These are phyloP conservation scores for Monascus purpureus DNA, from an alignment of 495 filamentous ascomycete genomes.

Conservation along the genomic window DNA sequence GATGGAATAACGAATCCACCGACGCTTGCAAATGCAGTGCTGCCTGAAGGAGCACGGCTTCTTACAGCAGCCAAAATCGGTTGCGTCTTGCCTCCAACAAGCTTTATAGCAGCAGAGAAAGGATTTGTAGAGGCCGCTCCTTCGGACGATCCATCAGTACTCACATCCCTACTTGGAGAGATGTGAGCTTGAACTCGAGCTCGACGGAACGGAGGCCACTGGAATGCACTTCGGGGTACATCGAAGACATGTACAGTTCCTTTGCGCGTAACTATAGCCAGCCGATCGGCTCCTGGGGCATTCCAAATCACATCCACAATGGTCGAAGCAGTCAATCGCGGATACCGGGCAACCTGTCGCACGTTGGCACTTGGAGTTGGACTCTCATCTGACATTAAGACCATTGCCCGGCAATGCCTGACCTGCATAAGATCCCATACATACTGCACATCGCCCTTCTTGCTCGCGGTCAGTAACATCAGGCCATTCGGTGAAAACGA, in stretches of 20 bases:
- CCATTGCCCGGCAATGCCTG: slow-evolving; percentile 26
- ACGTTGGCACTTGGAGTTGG: slow-evolving; percentile 36
- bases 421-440: slow-evolving; percentile 83
- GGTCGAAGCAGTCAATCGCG: slow-evolving; percentile 77
- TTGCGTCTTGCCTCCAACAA: slow-evolving; percentile 41
- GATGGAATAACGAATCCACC: slow-evolving; percentile 42
- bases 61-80: slow-evolving; percentile 43
- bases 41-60: slow-evolving; percentile 33
- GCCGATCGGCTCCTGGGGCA: slow-evolving; percentile 59
- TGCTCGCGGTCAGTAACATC: slow-evolving; percentile 74
- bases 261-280: slow-evolving; percentile 78
- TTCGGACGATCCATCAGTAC: slow-evolving; percentile 27
- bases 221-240: slow-evolving; percentile 65
- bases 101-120: slow-evolving; percentile 48
- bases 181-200: slow-evolving; percentile 29
- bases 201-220: slow-evolving; percentile 78
- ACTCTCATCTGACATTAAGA: slow-evolving; percentile 25
- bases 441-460: slow-evolving; percentile 81
- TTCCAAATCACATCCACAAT: slow-evolving; percentile 87
- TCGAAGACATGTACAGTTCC: slow-evolving; percentile 91
- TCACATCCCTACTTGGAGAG: slow-evolving; percentile 13
- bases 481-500: slow-evolving; percentile 80
- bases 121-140: slow-evolving; percentile 43
- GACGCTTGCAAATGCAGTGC: slow-evolving; percentile 31
- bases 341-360: slow-evolving; percentile 72